Conservation (phyloP, 1,139 yeast species). For the Zygoascus meyerae region DNA sequence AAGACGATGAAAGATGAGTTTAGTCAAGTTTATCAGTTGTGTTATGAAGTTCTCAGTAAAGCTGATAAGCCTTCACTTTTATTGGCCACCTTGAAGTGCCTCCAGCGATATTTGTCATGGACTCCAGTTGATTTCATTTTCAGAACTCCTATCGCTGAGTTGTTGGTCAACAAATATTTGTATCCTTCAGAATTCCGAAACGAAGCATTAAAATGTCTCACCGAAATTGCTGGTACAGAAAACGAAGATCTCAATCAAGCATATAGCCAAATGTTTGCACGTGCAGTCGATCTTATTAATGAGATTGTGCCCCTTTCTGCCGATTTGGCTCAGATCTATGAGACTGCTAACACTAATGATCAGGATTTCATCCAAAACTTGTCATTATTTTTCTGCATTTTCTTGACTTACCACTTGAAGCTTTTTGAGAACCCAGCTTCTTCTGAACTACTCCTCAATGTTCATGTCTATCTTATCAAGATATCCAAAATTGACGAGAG, state of each 20-base stretch:
- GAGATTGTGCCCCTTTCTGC: constrained; percentile 69
- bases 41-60: constrained; percentile 88
- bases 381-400: constrained; percentile 88
- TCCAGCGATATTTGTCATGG: constrained; percentile 88
- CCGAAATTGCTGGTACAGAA: constrained; percentile 73
- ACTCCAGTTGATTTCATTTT: constrained; percentile 85
- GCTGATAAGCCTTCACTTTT: constrained; percentile 78
- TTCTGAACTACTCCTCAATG: constrained; percentile 57
- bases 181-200: constrained; percentile 78
- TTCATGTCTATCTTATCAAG: constrained; percentile 77
- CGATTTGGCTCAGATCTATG: constrained; percentile 68
- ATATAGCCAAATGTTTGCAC: constrained; percentile 64
- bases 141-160: constrained; percentile 71
- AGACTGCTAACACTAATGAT: constrained; percentile 70
- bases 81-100: constrained; percentile 75
- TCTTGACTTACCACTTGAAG: constrained; percentile 66
- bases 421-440: constrained; percentile 63
- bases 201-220: constrained; percentile 80
- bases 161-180: constrained; percentile 70
- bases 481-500: constrained; percentile 91
- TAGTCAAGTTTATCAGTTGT: constrained; percentile 84
- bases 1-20: constrained; percentile 84
- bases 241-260: constrained; percentile 61
- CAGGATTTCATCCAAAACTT: constrained; percentile 94
- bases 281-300: constrained; percentile 66